Conservation (phyloP, 2,329 filamentous ascomycete species). For the Colletotrichum costaricense region DNA sequence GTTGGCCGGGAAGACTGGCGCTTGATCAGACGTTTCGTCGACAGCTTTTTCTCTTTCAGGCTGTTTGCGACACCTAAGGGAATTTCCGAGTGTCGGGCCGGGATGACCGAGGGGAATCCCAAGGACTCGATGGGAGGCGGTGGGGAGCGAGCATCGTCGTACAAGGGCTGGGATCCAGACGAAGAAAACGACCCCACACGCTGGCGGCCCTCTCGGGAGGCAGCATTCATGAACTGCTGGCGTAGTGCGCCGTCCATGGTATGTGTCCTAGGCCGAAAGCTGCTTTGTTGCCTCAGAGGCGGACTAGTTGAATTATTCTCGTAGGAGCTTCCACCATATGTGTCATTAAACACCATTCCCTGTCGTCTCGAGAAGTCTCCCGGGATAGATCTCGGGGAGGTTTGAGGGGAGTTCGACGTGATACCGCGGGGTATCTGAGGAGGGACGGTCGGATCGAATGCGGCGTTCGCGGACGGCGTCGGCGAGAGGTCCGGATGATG, state of each 20-base stretch:
- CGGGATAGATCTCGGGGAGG: conserved; percentile 60
- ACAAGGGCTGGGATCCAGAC: conserved; percentile 64
- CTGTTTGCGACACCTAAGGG: conserved; percentile 40
- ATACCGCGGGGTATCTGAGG: conserved; percentile 44
- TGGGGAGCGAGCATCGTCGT: conserved; percentile 59
- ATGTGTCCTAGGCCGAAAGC: conserved; percentile 64
- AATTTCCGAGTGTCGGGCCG: conserved; percentile 40
- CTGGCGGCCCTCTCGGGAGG: conserved; percentile 64
- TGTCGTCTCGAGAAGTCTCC: conserved; percentile 61
- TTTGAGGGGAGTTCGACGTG: conserved; percentile 53
- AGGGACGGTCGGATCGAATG: conserved; percentile 17
- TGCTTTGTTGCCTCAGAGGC: conserved; percentile 43
- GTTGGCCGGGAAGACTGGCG: conserved; percentile 66
- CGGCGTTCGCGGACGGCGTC: conserved; percentile 14
- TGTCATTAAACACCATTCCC: conserved; percentile 71
- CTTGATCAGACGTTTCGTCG: conserved; percentile 65
- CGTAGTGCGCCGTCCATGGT: conserved; percentile 68
- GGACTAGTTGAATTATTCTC: conserved; percentile 58
- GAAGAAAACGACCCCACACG: conserved; percentile 79
- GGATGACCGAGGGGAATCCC: conserved; percentile 54
- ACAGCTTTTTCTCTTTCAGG: conserved; percentile 60
- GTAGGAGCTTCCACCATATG: conserved; percentile 59
- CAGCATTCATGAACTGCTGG: conserved; percentile 52
- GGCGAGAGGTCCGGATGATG: conserved; percentile 28
- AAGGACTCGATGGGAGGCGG: conserved; percentile 55